A percentile compares a stretch with the other conserved stretches of the same genome.
Conservation (phyloP, 441 rosid genomes). For the Erodium trifolium region DNA sequence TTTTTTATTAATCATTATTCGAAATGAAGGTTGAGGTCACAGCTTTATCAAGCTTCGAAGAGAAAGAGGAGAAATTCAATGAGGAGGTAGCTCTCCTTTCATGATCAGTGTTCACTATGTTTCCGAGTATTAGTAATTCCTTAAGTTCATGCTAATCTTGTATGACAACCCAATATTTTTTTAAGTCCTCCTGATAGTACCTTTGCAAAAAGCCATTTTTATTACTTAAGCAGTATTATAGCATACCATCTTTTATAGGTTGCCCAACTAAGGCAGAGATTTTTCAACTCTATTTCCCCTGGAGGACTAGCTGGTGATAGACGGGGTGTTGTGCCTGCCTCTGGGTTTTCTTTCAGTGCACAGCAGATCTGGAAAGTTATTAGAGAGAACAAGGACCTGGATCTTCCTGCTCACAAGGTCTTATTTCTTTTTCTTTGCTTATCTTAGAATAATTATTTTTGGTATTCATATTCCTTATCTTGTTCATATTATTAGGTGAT, state of each 20-base stretch:
- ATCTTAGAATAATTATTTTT: conserved; percentile 9
- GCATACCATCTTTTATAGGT: conserved; percentile 41
- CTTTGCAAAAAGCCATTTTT: not conserved
- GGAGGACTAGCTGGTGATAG: conserved; percentile 82
- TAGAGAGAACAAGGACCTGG: conserved; percentile 76
- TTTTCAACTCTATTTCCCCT: conserved; percentile 68
- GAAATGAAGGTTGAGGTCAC: conserved; percentile 39
- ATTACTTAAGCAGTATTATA: conserved; percentile 1
- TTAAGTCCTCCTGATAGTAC: not conserved
- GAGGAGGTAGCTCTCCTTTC: conserved; percentile 46
- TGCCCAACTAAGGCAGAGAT: conserved; percentile 55
- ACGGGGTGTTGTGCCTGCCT: conserved; percentile 69
- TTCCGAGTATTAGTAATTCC: not conserved
- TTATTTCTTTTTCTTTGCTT: conserved; percentile 11
- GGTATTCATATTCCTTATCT: conserved; percentile 12
- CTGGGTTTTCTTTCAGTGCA: conserved; percentile 72
- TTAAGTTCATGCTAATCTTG: not conserved
- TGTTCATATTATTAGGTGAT: conserved; percentile 46
- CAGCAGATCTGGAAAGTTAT: conserved; percentile 79
- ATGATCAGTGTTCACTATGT: conserved; percentile 8
- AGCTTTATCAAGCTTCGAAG: conserved; percentile 57
- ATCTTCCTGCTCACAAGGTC: conserved; percentile 87
- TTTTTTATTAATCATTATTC: conserved; percentile 9
- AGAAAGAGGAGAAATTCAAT: conserved; percentile 61
- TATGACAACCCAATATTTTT: not conserved